Evolutionary conservation across 805 yeast species (phyloP).

Genomic region (Saccharomycopsis vini): DNA sequence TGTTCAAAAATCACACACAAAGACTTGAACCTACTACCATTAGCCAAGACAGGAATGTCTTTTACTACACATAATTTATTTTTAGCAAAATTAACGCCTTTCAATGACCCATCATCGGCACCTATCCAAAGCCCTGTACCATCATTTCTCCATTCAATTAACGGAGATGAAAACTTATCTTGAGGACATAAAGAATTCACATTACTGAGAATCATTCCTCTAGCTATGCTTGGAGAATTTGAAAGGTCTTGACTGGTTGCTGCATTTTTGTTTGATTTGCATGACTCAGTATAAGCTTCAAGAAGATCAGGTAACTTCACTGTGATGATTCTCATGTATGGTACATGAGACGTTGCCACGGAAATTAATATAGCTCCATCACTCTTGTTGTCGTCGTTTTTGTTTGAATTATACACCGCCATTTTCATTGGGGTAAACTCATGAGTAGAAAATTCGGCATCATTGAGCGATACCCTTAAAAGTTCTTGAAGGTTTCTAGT

Average conservation of each 20-base stretch:
- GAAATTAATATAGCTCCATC: constrained; percentile 31
- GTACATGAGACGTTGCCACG: constrained; percentile 69
- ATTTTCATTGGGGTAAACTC: constrained; percentile 52
- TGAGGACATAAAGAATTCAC: constrained; percentile 52
- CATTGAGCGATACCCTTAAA: constrained; percentile 52
- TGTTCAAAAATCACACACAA: background rate
- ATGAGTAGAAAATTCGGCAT: constrained; percentile 59
- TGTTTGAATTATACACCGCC: constrained; percentile 21
- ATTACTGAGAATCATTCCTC: constrained; percentile 34
- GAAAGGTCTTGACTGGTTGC: background rate
- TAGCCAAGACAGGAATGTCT: background rate
- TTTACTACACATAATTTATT: constrained; percentile 20
- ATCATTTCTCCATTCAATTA: constrained; percentile 36
- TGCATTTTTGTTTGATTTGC: no score
- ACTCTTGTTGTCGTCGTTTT: background rate
- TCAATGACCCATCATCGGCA: constrained; percentile 58
- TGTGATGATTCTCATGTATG: constrained; percentile 62
- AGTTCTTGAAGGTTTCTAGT: constrained; percentile 32
- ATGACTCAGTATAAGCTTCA: background rate
- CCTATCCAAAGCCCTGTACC: constrained; percentile 53
- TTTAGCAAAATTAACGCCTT: constrained; percentile 47
- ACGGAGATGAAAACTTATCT: constrained; percentile 52
- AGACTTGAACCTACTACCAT: no score
- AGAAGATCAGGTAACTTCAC: constrained; percentile 33
- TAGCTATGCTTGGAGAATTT: constrained; percentile 13